Percentiles rank a stretch among this genome's conserved stretches.
These are phyloP conservation scores for Pyronema omphalodes DNA, from an alignment of 495 filamentous ascomycete species.

Conservation along the genomic window DNA sequence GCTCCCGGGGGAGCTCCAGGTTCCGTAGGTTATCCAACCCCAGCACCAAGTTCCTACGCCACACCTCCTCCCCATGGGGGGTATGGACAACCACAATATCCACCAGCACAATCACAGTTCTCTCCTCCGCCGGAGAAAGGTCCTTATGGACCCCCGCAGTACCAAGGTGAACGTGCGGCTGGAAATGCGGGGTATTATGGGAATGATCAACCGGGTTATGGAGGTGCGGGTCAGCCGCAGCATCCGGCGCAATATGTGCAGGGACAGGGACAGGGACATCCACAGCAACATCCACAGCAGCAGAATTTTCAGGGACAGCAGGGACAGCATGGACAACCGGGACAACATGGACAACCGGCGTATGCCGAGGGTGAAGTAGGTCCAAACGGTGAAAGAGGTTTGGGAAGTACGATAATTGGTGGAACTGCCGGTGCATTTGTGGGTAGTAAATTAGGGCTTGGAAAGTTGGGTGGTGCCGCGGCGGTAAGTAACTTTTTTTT, in stretches of 20 bases:
- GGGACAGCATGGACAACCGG: constrained; percentile 4
- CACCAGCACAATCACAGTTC: no score
- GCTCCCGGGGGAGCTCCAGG: no score
- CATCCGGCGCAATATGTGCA: not conserved
- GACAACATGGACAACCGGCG: not conserved
- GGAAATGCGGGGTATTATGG: no score
- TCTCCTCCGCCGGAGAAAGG: no score
- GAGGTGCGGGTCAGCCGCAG: no score
- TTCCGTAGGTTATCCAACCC: no score
- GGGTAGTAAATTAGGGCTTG: constrained; percentile 14
- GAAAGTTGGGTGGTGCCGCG: constrained; percentile 12
- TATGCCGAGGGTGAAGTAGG: constrained; percentile 5
- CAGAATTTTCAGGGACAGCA: constrained; percentile 8
- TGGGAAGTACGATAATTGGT: constrained; percentile 13
- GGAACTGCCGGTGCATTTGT: constrained; percentile 16
- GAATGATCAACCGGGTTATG: no score
- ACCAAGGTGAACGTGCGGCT: no score
- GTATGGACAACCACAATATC: no score
- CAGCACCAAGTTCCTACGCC: no score
- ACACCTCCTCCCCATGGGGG: no score
- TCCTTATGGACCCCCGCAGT: no score
- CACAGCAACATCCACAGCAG: constrained; percentile 13
- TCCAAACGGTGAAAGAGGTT: constrained; percentile 11
- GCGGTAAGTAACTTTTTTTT: constrained; percentile 9
- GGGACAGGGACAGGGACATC: not conserved